Percentiles rank a stretch among this genome's conserved stretches.
Evolutionary conservation across 2,329 filamentous ascomycete species (phyloP).

Genomic region (Aspergillus flavus): DNA sequence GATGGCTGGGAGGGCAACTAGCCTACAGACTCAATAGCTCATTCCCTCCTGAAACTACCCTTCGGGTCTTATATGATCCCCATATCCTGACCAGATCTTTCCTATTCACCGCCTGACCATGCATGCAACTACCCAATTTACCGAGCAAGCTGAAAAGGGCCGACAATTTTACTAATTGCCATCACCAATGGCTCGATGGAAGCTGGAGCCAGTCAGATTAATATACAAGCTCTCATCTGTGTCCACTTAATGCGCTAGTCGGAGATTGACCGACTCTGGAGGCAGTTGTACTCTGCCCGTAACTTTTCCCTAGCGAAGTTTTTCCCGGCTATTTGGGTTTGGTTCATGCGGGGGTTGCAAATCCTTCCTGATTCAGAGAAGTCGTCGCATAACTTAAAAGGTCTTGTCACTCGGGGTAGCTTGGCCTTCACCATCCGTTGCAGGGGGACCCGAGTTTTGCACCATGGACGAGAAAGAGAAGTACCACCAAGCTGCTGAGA

Average conservation of each 20-base stretch:
- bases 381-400: not conserved
- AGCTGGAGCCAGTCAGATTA: not conserved
- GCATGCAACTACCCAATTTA: not conserved
- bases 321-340: conserved; percentile 2
- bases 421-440: not conserved
- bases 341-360: conserved; percentile 11
- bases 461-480: conserved; percentile 26
- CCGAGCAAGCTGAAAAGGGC: not conserved
- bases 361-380: conserved; percentile 1
- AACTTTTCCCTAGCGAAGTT: conserved; percentile 6
- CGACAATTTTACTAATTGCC: not conserved
- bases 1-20: not conserved
- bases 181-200: not conserved
- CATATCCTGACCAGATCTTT: not conserved
- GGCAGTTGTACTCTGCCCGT: not conserved
- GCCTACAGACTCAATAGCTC: not conserved
- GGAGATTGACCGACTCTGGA: conserved; percentile 19
- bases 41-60: not conserved
- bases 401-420: not conserved
- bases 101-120: not conserved
- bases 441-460: not conserved
- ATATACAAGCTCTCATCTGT: not conserved
- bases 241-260: not conserved
- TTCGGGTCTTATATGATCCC: not conserved
- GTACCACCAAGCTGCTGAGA: conserved; percentile 16